phyloP scores from a whole-genome alignment of 768 basidiomycete genomes.

The Lactarius vividus region DNA sequence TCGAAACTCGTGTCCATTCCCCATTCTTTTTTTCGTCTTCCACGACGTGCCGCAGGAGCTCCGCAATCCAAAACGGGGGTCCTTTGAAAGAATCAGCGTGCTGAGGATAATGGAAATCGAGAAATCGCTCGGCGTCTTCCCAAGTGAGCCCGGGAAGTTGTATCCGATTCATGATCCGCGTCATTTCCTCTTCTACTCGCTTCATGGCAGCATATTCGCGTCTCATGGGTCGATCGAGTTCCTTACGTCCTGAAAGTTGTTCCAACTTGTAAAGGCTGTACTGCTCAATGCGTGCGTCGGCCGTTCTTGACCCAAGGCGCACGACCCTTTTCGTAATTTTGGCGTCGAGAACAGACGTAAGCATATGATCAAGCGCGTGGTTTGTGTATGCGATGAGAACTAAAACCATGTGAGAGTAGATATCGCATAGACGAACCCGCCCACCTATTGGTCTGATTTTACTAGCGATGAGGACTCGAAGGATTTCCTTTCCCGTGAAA shows the following conservation, averaged over 20 bases:
- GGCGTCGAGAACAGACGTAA: conserved; percentile 61
- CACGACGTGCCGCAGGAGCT: not conserved
- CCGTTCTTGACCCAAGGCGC: conserved; percentile 66
- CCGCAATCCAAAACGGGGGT: conserved; percentile 39
- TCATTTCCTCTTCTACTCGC: conserved; percentile 46
- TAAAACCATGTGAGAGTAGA: not conserved
- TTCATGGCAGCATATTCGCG: conserved; percentile 43
- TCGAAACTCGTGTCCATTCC: conserved; percentile 6
- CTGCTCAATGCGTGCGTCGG: conserved; percentile 56
- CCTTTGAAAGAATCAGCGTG: conserved; percentile 41
- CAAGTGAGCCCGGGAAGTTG: conserved; percentile 19
- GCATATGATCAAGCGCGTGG: conserved; percentile 74
- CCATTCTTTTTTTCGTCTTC: conserved; percentile 23
- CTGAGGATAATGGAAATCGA: conserved; percentile 47
- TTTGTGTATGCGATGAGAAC: conserved; percentile 68
- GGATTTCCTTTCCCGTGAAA: conserved; percentile 65
- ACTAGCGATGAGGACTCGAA: conserved; percentile 60
- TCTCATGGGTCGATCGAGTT: conserved; percentile 38
- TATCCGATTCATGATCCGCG: conserved; percentile 41
- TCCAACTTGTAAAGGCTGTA: conserved; percentile 64
- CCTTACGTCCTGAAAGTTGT: conserved; percentile 40
- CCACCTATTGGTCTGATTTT: conserved; percentile 49
- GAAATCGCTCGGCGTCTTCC: conserved; percentile 40
- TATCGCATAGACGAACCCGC: not conserved
- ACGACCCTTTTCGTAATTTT: conserved; percentile 61